phyloP scores from a whole-genome alignment of 148 eudicot genomes.

The Rhododendron ferrugineum region DNA sequence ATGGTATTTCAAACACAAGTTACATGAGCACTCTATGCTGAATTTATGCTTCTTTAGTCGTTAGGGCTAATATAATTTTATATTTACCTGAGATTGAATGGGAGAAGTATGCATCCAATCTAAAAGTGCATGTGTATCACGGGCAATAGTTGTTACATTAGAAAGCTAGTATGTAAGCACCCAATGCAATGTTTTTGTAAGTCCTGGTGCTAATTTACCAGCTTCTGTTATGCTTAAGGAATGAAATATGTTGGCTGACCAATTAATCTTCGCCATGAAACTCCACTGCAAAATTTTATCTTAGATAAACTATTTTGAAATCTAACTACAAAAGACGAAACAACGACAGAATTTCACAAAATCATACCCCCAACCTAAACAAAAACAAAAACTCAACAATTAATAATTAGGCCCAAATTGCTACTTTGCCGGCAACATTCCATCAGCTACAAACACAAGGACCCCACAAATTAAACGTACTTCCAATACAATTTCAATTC shows the following conservation, averaged over 20 bases:
- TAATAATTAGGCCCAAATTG: background rate
- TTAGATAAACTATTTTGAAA: background rate
- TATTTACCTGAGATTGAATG: background rate
- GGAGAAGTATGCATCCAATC: background rate
- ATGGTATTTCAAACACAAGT: background rate
- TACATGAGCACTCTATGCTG: background rate
- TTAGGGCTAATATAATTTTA: background rate
- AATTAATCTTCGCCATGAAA: background rate
- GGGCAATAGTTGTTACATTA: background rate
- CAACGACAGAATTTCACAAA: background rate
- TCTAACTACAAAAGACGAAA: background rate
- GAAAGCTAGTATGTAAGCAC: background rate
- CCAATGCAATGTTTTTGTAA: background rate
- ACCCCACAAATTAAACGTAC: background rate
- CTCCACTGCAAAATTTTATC: background rate
- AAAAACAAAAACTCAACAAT: background rate
- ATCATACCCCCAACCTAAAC: background rate
- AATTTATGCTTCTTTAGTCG: background rate
- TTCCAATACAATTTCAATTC: background rate
- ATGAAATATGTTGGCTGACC: background rate
- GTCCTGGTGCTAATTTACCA: background rate
- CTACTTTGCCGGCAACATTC: background rate
- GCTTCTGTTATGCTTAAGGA: background rate
- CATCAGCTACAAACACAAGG: background rate
- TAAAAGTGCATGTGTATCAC: background rate